Percentiles rank a stretch among this genome's conserved stretches.
phyloP scores from a whole-genome alignment of 192 early-diverging fungal genomes.

The Kappamyces sp. region DNA sequence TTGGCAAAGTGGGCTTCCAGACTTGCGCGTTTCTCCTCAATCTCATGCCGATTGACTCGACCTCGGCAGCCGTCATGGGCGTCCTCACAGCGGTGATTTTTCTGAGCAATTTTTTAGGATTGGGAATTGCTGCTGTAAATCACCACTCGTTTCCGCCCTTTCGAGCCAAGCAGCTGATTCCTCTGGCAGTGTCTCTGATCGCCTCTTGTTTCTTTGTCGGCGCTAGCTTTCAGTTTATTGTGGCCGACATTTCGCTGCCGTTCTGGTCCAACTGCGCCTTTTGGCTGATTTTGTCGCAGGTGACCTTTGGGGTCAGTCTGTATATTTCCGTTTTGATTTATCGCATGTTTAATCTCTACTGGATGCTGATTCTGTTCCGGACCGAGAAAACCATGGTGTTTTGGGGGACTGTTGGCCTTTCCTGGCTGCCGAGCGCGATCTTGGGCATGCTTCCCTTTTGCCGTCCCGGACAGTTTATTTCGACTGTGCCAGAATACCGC shows the following conservation, averaged over 20 bases:
- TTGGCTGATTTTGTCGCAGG: constrained; percentile 8
- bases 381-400: neutral
- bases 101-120: neutral
- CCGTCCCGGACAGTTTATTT: constrained; percentile 1
- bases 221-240: neutral
- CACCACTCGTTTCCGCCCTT: neutral
- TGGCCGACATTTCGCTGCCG: neutral
- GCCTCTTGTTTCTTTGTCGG: neutral
- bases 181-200: neutral
- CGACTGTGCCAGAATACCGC: neutral
- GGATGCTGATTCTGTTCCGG: neutral
- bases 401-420: neutral
- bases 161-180: constrained; percentile 9
- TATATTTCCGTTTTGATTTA: neutral
- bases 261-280: constrained; percentile 3
- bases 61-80: neutral
- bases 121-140: neutral
- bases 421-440: neutral
- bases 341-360: constrained; percentile 9
- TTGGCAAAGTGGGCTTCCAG: neutral
- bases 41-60: neutral
- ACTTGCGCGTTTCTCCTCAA: neutral
- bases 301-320: constrained; percentile 3
- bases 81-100: neutral
- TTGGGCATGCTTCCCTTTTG: constrained; percentile 4